Base-by-base conservation (phyloP, 176 grass and related monocot species). In the Stipa capillata region DNA sequence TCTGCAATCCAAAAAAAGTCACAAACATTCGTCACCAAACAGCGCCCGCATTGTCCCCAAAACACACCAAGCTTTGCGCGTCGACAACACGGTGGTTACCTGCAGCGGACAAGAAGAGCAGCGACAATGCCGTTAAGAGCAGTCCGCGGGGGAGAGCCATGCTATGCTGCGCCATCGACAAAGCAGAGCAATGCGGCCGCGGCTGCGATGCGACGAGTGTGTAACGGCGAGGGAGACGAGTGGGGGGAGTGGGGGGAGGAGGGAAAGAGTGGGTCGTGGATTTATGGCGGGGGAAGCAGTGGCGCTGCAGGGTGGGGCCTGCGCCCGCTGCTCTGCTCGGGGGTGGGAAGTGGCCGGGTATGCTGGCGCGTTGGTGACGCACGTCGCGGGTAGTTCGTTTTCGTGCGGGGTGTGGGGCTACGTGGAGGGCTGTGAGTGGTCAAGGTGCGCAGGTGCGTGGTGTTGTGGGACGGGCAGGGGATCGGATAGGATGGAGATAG, bases 51-150 rank as follows among this genome's bases (percentile, higher is more conserved):
- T n/a, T 85, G n/a, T 56, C 1, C 10, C 33, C 8, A 2, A 2
- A n/a, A 33, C 32, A 17, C 10, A 1, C 31, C 32, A 8, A 32
- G 25, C 11, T 42, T 49, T 31, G 42, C 56, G 2, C 15, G 7
- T 9, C 17, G 10, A 5, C 64, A 9, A 8, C 34, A 5, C 0
- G n/a, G 4, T 0, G 1, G 15, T 81, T 86, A 90, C 88, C 88
- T 87, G 89, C 47, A 6, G 31, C 39, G 7, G n/a, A 32, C 2
- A 80, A 0, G 78, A 56, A 4, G 55, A 89, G 54, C 14, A 85
- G n/a, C 35, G 33, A 4, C 72, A 85, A 70, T 70, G 87, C 82
- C 3, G 40, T 56, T 6, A 85, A 64, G 36, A 85, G 31, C 64
- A 56, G 8, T 42, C 45, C 20, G 79, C 42, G 40, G 71, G 64